These are phyloP conservation scores for Ligustrum vulgare DNA, from an alignment of 257 asterid species.

Conservation along the genomic window DNA sequence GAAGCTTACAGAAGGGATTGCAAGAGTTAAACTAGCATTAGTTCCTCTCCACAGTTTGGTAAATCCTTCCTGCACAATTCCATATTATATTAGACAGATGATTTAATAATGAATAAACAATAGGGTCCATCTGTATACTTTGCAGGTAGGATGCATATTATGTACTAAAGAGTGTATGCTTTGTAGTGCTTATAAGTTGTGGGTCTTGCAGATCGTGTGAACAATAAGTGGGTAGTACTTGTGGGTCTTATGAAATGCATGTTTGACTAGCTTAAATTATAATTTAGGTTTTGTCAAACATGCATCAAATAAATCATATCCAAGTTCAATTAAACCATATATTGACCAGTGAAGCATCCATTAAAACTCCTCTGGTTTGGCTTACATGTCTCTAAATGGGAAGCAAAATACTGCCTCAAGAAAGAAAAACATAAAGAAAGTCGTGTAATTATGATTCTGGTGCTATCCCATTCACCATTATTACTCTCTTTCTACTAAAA, in stretches of 20 bases:
- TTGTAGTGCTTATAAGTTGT: too few species aligned
- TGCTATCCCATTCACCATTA: neutral
- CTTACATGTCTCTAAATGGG: neutral
- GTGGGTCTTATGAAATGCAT: neutral
- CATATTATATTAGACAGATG: slow-evolving; percentile 6
- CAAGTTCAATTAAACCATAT: neutral
- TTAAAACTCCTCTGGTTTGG: neutral
- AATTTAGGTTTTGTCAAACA: too few species aligned
- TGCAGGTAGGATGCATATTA: neutral
- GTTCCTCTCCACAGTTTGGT: slow-evolving; percentile 92
- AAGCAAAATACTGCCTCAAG: neutral
- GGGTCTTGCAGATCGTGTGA: neutral
- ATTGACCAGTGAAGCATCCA: neutral
- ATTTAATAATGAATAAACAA: slow-evolving; percentile 2
- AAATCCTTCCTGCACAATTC: slow-evolving; percentile 71
- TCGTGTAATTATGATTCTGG: slow-evolving; percentile 12
- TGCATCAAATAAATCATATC: neutral
- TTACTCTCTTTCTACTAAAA: slow-evolving; percentile 1
- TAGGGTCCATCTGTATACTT: neutral
- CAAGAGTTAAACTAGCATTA: slow-evolving; percentile 84
- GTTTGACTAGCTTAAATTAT: too few species aligned
- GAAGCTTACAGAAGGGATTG: slow-evolving; percentile 77
- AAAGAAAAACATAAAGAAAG: neutral
- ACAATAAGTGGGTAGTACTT: neutral
- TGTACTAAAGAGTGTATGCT: neutral